Base-by-base conservation (phyloP, 352 stramenopile species). In the Pythium insidiosum region DNA sequence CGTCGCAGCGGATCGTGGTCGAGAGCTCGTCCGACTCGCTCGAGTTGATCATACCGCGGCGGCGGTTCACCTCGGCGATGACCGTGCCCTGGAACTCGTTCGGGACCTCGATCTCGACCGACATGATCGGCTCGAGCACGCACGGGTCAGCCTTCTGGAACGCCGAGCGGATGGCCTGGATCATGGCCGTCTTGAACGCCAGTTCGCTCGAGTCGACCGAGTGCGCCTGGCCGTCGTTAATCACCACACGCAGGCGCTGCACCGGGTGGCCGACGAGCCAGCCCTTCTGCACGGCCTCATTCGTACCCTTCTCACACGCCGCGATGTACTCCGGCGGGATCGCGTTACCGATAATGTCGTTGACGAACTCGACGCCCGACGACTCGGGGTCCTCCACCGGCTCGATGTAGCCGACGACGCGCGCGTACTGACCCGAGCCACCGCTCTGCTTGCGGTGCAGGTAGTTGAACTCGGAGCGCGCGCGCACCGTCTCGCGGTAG, bases 401-500 rank as follows among this genome's bases (percentile, higher is more conserved):
- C 68, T 99, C 97, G 53, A 99, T 82, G 76, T 98, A 99, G 37
- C 97, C 96, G 41, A 98, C 93, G 34, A 99, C 95, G 53, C 86
- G 81, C 18, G 79, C 87, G 68, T 97, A 99, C 68, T 99, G 96
- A 30, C 96, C 96, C 34, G 85, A 86, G 41, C 96, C 96, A 62
- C 96, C 96, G 30, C 92, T 97, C 75, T 99, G 97, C 63, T 99
- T 99, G 66, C 98, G 98, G 81, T 99, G 96, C 38, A 99, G 57
- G 72, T 98, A 99, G 74, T 99, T 98, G 69, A 99, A 99, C 43
- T 97, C 78, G 43, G 82, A 79, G 29, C 86, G 86, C 36, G 72
- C 53, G 24, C 72, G 85, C 60, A 99, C 97, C 12, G 96, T 98
- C 71, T 99, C 96, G 51, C 97, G 96, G 77, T 99, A 99, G 63